Evolutionary conservation across 2,329 filamentous ascomycete species (phyloP), one percentile per base, ranked within the genome.

Genomic region (Diaporthe eres): DNA sequence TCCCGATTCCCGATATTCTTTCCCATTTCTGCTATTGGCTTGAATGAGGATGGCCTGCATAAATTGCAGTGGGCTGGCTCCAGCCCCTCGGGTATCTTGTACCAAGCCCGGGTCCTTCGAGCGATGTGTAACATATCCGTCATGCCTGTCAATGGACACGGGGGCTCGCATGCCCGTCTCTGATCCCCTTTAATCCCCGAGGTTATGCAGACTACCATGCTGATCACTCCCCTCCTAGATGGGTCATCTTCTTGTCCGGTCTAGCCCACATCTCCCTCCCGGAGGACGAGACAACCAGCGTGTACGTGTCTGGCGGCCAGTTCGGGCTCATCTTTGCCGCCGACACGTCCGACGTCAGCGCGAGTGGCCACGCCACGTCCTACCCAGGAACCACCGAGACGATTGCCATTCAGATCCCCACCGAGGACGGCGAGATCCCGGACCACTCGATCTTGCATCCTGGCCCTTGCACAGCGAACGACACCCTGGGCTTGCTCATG

Each of bases 261-360:
- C 65, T 85, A n/a, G 85, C 83, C 0, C 81, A 85, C 72, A 82
- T 88, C 71, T 85, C 85, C 1, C 79, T 88, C 0, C 85, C 85
- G 0, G 81, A 84, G 77, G 78, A 81, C 51, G 34, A 73, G 4
- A 81, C 81, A 1, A 80, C 78, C 2, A 82, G 82, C 68, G 85
- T 82, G 0, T 84, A 81, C 76, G 79, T 87, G 12, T 13, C 72
- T 0, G 86, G 85, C 1, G 86, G 86, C 1, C 80, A 84, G 60
- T 81, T 84, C 70, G 85, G 85, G 1, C 78, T 84, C 5, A 82
- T 88, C 28, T 82, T 88, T n/a, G 86, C 84, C 0, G 80, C 85
- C 1, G 87, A 88, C 76, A 87, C 84, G 0, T 75, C 79, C 3
- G 82, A 83, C 58, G 82, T 85, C 25, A 86, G 85, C 78, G 71